Evolutionary conservation across 768 basidiomycete species (phyloP).

Genomic region (Filobasidium floriforme): DNA sequence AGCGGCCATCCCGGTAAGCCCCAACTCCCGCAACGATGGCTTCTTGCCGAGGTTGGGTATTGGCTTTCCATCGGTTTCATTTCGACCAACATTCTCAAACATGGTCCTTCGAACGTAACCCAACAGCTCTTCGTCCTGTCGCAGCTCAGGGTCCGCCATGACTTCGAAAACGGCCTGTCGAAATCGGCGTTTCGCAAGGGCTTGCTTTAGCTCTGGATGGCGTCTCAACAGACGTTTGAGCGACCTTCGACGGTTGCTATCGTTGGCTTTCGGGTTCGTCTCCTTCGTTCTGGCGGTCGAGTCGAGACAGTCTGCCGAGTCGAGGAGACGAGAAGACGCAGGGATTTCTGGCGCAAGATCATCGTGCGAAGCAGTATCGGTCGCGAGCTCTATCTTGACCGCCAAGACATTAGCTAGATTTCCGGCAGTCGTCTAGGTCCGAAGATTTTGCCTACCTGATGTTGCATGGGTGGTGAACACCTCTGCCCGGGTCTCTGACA

Average conservation of each 20-base stretch:
- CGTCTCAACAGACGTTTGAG: not conserved
- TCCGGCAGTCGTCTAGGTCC: too few species aligned
- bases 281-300: too few species aligned
- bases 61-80: not conserved
- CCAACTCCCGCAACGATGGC: not conserved
- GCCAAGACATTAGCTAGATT: too few species aligned
- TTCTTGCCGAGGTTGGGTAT: not conserved
- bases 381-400: too few species aligned
- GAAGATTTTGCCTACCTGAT: too few species aligned
- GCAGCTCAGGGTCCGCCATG: not conserved
- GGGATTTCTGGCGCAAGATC: too few species aligned
- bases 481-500: too few species aligned
- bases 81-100: not conserved
- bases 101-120: not conserved
- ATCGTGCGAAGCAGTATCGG: too few species aligned
- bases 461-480: too few species aligned
- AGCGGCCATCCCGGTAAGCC: not conserved
- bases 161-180: not conserved
- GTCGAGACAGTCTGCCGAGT: too few species aligned
- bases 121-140: not conserved
- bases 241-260: not conserved
- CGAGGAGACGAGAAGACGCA: too few species aligned
- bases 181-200: not conserved
- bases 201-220: not conserved
- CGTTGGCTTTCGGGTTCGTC: too few species aligned